Percentiles rank a stretch among this genome's conserved stretches.
phyloP scores from a whole-genome alignment of 208 protist genomes.

The Acanthamoeba castellanii region DNA sequence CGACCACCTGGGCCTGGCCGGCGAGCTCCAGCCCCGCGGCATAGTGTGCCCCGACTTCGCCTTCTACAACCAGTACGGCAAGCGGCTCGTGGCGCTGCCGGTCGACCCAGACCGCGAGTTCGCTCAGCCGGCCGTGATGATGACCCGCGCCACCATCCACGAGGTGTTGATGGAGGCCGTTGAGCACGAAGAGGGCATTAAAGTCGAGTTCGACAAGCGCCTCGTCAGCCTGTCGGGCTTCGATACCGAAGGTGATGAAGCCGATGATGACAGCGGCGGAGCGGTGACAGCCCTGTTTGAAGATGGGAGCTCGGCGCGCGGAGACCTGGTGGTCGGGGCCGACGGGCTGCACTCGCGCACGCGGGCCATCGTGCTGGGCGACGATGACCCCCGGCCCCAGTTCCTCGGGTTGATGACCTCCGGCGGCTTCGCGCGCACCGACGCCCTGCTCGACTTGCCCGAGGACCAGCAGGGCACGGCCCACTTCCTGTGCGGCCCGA shows the following conservation, averaged over 20 bases:
- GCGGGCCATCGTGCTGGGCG: neutral
- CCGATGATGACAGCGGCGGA: neutral
- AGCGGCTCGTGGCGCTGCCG: neutral
- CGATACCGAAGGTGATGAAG: neutral
- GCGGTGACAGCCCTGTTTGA: neutral
- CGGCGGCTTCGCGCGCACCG: neutral
- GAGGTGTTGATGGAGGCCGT: conserved; percentile 27
- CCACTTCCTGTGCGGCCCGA: conserved; percentile 9
- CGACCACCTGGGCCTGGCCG: conserved; percentile 1
- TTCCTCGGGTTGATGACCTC: conserved; percentile 18
- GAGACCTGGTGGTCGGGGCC: conserved; percentile 26
- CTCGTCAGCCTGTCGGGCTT: neutral
- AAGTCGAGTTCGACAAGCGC: conserved; percentile 11
- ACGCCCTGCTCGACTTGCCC: conserved; percentile 13
- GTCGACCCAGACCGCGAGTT: neutral
- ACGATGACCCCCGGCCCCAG: neutral
- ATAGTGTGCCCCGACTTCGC: neutral
- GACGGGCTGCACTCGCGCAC: conserved; percentile 4
- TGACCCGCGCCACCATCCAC: neutral
- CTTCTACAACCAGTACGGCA: neutral
- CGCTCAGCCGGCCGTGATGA: neutral
- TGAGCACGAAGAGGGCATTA: neutral
- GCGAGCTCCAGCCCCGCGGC: neutral
- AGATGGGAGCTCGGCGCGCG: neutral
- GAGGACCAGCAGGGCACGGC: neutral